Conservation (phyloP, 2,329 filamentous ascomycete species). For the Ascocoryne sarcoides region DNA sequence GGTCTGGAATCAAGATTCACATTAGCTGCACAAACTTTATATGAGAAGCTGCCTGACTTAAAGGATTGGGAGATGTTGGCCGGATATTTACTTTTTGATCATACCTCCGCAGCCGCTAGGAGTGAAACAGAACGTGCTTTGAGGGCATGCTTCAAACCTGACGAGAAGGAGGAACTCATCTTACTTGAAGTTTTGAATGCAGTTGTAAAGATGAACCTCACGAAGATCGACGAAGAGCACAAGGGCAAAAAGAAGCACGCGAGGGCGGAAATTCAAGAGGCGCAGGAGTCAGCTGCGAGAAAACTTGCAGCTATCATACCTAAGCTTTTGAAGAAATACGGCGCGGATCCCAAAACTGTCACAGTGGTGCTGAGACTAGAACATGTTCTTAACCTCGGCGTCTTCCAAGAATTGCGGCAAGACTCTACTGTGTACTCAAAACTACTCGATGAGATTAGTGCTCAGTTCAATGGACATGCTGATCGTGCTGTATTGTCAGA, state of each 20-base stretch:
- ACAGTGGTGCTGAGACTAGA: constrained; percentile 79
- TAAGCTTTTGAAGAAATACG: constrained; percentile 82
- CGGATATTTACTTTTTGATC: constrained; percentile 87
- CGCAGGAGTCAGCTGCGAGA: constrained; percentile 70
- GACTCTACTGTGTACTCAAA: constrained; percentile 72
- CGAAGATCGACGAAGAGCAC: constrained; percentile 56
- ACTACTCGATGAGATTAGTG: constrained; percentile 82
- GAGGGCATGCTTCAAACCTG: constrained; percentile 23
- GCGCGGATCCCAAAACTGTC: constrained; percentile 78
- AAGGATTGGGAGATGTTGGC: constrained; percentile 81
- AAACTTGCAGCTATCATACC: constrained; percentile 74
- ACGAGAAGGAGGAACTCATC: constrained; percentile 61
- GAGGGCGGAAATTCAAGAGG: constrained; percentile 54
- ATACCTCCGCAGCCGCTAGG: constrained; percentile 58
- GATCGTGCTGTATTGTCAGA: constrained; percentile 79
- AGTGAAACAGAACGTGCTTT: constrained; percentile 52
- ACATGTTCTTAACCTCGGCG: constrained; percentile 75
- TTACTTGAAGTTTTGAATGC: constrained; percentile 81
- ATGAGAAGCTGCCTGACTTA: constrained; percentile 72
- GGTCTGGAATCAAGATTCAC: constrained; percentile 74
- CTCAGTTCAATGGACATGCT: constrained; percentile 88
- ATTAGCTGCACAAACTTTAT: constrained; percentile 76
- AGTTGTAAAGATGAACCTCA: constrained; percentile 66
- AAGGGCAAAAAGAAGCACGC: constrained; percentile 43
- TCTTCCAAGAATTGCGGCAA: constrained; percentile 83